Conservation (phyloP, 2,329 filamentous ascomycete species). For the Cercospora citrullina region DNA sequence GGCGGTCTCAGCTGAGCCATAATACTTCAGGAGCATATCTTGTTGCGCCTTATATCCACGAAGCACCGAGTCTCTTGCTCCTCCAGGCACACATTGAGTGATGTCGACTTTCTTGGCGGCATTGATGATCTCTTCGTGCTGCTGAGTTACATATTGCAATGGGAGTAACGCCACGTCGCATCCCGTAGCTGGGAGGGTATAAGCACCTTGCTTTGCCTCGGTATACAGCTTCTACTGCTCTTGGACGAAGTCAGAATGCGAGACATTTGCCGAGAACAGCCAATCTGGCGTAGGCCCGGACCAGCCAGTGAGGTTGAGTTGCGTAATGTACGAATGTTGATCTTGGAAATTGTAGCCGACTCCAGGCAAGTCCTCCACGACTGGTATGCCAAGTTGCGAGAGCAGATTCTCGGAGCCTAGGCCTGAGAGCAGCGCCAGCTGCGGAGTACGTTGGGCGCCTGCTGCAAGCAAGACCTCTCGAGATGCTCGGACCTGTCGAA, state of each 20-base stretch:
- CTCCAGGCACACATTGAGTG: background rate
- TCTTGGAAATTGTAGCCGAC: background rate
- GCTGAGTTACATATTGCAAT: background rate
- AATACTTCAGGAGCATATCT: background rate
- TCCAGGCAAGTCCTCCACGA: background rate
- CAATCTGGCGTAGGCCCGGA: background rate
- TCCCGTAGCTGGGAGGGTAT: background rate
- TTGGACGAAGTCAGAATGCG: background rate
- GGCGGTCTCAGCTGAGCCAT: background rate
- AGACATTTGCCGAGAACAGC: background rate
- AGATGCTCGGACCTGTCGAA: background rate
- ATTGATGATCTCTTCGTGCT: background rate
- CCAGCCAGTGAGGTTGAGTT: background rate
- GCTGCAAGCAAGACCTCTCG: background rate
- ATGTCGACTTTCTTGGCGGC: background rate
- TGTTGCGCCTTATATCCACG: background rate
- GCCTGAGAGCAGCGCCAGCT: background rate
- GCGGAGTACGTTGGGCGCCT: background rate
- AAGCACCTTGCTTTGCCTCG: background rate
- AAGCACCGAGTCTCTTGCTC: background rate
- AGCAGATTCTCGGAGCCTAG: background rate
- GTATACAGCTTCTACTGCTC: background rate
- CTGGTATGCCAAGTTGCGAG: background rate
- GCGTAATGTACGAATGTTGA: background rate
- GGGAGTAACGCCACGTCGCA: background rate